These are phyloP conservation scores for Fomitopsis schrenkii DNA, from an alignment of 1,284 basidiomycete species.

Conservation along the genomic window DNA sequence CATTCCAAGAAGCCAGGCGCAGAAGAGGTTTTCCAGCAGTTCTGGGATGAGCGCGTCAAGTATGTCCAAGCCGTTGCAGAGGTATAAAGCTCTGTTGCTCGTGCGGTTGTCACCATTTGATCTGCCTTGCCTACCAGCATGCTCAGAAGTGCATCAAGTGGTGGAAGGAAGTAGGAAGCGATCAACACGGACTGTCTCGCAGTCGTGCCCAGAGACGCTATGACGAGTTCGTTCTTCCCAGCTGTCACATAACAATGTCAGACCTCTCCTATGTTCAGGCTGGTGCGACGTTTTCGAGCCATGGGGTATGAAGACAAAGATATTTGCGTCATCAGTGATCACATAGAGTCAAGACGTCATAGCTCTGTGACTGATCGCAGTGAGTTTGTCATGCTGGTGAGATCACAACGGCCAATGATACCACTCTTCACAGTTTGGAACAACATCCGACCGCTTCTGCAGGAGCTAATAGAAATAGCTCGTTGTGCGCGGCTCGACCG, in stretches of 20 bases:
- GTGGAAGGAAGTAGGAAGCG: background rate
- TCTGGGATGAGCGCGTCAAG: background rate
- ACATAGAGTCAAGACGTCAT: background rate
- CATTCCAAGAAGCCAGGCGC: background rate
- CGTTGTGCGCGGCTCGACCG: background rate
- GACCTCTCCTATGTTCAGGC: background rate
- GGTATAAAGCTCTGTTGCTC: background rate
- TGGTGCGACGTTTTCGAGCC: background rate
- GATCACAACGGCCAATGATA: background rate
- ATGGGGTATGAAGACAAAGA: background rate
- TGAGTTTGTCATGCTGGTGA: background rate
- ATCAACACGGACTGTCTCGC: background rate
- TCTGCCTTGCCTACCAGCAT: background rate
- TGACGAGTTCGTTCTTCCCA: background rate
- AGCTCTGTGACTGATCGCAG: background rate
- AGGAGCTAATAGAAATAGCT: background rate
- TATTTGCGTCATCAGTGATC: background rate
- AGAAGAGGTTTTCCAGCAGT: background rate
- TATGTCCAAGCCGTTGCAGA: background rate
- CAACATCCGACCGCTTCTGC: background rate
- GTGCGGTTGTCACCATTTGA: background rate
- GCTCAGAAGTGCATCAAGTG: background rate
- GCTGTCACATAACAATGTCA: background rate
- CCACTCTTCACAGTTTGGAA: background rate
- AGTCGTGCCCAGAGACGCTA: background rate